Base-by-base conservation (phyloP, 177 flowering plant species). In the Vitis hybrid region DNA sequence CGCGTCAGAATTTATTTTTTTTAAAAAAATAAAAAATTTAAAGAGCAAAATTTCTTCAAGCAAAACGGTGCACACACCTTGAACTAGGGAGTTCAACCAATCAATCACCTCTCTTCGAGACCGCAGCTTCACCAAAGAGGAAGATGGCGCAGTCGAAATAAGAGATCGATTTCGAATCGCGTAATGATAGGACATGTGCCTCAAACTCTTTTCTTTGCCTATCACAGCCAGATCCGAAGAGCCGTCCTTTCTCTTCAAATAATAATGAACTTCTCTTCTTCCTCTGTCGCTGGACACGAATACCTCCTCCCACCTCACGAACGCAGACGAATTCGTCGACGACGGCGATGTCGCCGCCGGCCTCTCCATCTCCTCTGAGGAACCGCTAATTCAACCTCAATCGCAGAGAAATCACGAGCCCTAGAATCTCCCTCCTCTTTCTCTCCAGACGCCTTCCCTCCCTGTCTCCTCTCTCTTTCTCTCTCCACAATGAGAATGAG, bases 161-260 rank as follows among this genome's bases (percentile, higher is more conserved):
- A 64, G n/a, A 1, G 71, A 70, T 6, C 60, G 65, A 48, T 60
- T 75, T 24, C 63, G 66, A 50, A 83, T 69, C 2, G 70, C 81
- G 64, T 76, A 84, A 2, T 57, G 62, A 72, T 86, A 88, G 2
- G 83, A 71, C 84, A 90, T 82, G 71, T 84, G 96, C 52, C 89
- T 72, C 46, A 66, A 60, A 72, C 83, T 84, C 83, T 78, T 89
- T 80, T 92, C 96, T 63, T 77, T 87, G 13, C 97, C 98, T 5
- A 91, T 69, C 21, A 94, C 91, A 14, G 83, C 97, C 64, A 94
- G 90, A 84, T 89, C 94, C 32, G 79, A 72, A 4, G 67, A 56
- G 14, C 91, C 90, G 50, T 83, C 87, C 49, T 58, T 71, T 30
- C 82, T 75, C 78, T 82, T 85, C 78, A 94, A 72, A 60, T 77